Evolutionary conservation across 345 rosid genomes (phyloP).

Genomic region (Euphorbia tirucalli): DNA sequence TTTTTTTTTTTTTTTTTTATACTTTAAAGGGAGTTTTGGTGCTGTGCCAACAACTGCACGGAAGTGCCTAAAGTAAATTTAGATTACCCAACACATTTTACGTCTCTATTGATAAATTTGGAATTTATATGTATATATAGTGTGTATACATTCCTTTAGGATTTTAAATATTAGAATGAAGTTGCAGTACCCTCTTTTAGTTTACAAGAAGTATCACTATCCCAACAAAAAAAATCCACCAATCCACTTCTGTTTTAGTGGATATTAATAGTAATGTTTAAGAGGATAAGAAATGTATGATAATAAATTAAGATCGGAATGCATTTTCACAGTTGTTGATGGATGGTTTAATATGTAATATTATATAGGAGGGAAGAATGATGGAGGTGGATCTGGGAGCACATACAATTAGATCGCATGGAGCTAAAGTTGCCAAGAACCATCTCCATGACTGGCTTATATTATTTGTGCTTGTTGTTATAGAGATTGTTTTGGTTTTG

Average conservation of each 20-base stretch:
- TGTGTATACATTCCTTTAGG: too few relatives aligned
- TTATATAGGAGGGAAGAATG: constrained; percentile 36
- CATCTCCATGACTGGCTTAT: constrained; percentile 80
- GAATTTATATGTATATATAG: too few relatives aligned
- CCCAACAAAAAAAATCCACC: constrained; percentile 1
- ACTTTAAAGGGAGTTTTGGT: too few relatives aligned
- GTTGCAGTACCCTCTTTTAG: not conserved
- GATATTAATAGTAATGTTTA: not conserved
- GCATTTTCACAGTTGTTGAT: not conserved
- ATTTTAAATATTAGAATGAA: too few relatives aligned
- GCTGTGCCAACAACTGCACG: too few relatives aligned
- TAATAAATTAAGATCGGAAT: not conserved
- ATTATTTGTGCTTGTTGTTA: constrained; percentile 45
- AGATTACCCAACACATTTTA: too few relatives aligned
- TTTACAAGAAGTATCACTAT: not conserved
- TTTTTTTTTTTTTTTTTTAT: too few relatives aligned
- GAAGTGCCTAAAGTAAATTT: too few relatives aligned
- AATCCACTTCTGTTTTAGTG: not conserved
- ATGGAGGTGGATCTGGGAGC: constrained; percentile 44
- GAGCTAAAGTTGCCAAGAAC: constrained; percentile 53
- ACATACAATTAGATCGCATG: constrained; percentile 55
- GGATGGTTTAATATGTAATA: not conserved
- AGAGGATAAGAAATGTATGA: not conserved
- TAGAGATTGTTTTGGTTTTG: constrained; percentile 37
- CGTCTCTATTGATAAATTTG: too few relatives aligned